Evolutionary conservation across 2,329 filamentous ascomycete species (phyloP).

Genomic region (Bipolaris oryzae): DNA sequence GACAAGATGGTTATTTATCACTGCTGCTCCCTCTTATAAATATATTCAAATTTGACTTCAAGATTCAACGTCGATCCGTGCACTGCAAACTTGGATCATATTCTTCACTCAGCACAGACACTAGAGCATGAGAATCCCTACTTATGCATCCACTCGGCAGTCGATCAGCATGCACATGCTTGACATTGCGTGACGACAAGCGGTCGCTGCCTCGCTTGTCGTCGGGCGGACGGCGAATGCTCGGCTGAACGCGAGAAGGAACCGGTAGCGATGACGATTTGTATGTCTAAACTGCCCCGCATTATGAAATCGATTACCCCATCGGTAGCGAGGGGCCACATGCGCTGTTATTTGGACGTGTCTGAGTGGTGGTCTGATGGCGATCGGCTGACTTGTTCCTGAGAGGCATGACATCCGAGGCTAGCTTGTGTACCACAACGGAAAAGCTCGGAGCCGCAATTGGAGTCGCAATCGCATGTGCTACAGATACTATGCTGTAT

Average conservation of each 20-base stretch:
- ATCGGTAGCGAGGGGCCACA: constrained; percentile 20
- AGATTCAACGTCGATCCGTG: neutral
- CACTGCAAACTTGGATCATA: neutral
- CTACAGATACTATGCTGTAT: neutral
- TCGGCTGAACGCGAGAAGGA: constrained; percentile 17
- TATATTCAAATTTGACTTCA: neutral
- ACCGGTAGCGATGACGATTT: constrained; percentile 4
- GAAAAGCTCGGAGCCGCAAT: constrained; percentile 12
- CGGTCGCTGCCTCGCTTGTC: constrained; percentile 24
- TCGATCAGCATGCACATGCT: neutral
- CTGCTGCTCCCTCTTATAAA: neutral
- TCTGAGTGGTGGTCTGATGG: constrained; percentile 16
- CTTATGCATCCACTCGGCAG: neutral
- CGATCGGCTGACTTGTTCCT: constrained; percentile 25
- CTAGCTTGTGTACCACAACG: constrained; percentile 7
- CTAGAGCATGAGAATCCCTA: neutral
- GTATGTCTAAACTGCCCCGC: constrained; percentile 19
- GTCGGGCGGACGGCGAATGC: constrained; percentile 27
- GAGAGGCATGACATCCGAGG: constrained; percentile 11
- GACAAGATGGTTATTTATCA: neutral
- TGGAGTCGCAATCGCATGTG: neutral
- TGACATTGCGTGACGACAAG: constrained; percentile 4
- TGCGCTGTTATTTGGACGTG: constrained; percentile 4
- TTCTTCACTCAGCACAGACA: neutral
- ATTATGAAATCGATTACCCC: constrained; percentile 17